These are phyloP conservation scores for Phytophthora pisi DNA, from an alignment of 352 stramenopile genomes.

Conservation along the genomic window DNA sequence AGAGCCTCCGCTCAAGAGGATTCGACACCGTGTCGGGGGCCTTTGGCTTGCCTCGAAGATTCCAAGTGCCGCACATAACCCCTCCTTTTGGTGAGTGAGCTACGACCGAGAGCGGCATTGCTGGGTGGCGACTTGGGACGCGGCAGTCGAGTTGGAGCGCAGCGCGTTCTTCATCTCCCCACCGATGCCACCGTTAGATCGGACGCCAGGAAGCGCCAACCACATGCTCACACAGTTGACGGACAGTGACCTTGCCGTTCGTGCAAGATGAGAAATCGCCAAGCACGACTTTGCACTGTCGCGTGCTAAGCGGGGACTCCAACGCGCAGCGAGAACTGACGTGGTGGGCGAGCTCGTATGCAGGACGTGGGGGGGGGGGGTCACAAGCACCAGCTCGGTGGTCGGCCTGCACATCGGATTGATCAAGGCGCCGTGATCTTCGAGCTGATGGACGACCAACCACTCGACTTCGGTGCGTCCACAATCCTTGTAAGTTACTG, in stretches of 20 bases:
- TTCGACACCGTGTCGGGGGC: not conserved
- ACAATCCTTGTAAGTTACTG: too few species aligned
- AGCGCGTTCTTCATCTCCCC: not conserved
- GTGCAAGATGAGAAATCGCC: not conserved
- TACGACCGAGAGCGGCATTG: not conserved
- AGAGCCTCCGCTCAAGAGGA: not conserved
- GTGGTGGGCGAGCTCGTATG: not conserved
- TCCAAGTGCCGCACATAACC: slow-evolving; percentile 19
- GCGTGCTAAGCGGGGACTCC: not conserved
- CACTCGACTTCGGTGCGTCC: not conserved
- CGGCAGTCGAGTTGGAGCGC: not conserved
- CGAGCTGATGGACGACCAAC: not conserved
- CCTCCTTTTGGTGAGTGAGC: slow-evolving; percentile 7
- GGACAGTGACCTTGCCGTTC: not conserved
- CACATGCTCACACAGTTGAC: not conserved
- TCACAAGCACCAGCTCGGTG: too few species aligned
- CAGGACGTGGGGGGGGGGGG: too few species aligned
- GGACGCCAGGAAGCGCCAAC: not conserved
- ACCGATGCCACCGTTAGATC: not conserved
- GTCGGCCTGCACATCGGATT: too few species aligned
- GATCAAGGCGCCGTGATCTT: not conserved
- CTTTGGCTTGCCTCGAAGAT: not conserved
- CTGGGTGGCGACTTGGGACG: slow-evolving; percentile 8
- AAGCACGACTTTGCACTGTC: not conserved
- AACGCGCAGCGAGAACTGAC: not conserved